Base-by-base conservation (phyloP, 768 basidiomycete species). In the Xerocomus spinulosus region DNA sequence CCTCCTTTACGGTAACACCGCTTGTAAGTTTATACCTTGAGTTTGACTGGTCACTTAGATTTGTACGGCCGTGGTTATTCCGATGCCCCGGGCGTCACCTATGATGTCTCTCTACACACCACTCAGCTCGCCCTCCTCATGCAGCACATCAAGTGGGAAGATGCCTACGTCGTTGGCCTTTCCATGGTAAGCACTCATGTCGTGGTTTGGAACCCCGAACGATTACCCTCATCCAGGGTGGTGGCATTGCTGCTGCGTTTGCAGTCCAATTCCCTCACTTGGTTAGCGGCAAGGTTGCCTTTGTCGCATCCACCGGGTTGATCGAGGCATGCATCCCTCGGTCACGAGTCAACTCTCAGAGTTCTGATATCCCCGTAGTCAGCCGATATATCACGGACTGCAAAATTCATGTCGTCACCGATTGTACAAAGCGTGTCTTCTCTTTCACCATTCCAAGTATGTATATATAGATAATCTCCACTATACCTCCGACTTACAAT, bases 51-150 rank as follows among this genome's bases (percentile, higher is more conserved):
- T 43, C 5, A 3, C 14, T 14, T 50, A 88, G 88, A 92, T 68
- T 71, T 90, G 17, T 89, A 87, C 50, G 89, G 87, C 12, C 77
- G 88, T 32, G 88, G 88, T 5, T 92, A 90, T 66, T 87, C 87
- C 1, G 87, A 87, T 47, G 87, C 87, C 1, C 88, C 88, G 0
- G 75, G 81, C 18, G 79, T 76, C 14, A 78, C 75, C 4, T 87
- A 91, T 62, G 76, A 87, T 52, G 67, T 78, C 1, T 67, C 72
- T 5, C 71, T 92, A 4, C 84, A 84, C 60, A 80, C 81, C 1
- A 81, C 80, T 0, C 88, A 91, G 57, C 82, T 92, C n/a, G 89
- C 89, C 0, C 74, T 90, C 6, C 77, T 92, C 41, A 78, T 92
- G 76, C 88, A 91, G 53, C 79, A 89, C 52, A 64, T 90, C 38